Evolutionary conservation across 1,284 basidiomycete genomes (phyloP), one percentile per base, ranked within the genome.

Genomic region (Malassezia globosa): DNA sequence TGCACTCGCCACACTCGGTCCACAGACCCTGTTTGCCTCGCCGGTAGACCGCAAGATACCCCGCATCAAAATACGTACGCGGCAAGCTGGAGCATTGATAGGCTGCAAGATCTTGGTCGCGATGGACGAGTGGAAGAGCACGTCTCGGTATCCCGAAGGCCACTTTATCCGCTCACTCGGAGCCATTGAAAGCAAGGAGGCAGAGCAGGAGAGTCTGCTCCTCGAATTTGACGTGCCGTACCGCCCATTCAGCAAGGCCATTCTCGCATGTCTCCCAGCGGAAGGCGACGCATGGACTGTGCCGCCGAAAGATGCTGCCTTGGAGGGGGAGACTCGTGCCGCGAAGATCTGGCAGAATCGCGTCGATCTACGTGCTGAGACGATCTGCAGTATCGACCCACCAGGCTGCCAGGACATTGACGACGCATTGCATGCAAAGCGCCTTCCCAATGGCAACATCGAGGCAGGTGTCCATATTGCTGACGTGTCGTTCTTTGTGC

Each of bases 391-490:
- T 66, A 97, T 99, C 63, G 94, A 99, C 74, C 92, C 92, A 2
- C 89, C 68, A 84, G 89, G 82, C 31, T 97, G 94, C 73, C 88
- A 95, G 69, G 94, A 99, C 74, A 99, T 99, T 36, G 94, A 99
- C 69, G 94, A 99, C 72, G 94, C 94, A 0, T 75, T 99, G n/a
- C 94, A 99, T 73, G 94, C 94, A 7, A 79, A 84, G 45, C 77
- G 73, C 39, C 75, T 99, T 23, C 82, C 87, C 0, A 95, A 94
- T 65, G 92, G 92, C 2, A 90, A 94, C 72, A 86, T 96, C 55
- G 87, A 99, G 72, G 89, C 89, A 24, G 94, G 94, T 42, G 94
- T 99, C 58, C 92, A 99, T 72, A 99, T 97, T 58, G 94, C 94
- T 52, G 92, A 99, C 67, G 94, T 99, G 1, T 92, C 92, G 2